Evolutionary conservation across 352 stramenopile genomes (phyloP), one percentile per base, ranked within the genome.

Genomic region (Phytophthora citricola): DNA sequence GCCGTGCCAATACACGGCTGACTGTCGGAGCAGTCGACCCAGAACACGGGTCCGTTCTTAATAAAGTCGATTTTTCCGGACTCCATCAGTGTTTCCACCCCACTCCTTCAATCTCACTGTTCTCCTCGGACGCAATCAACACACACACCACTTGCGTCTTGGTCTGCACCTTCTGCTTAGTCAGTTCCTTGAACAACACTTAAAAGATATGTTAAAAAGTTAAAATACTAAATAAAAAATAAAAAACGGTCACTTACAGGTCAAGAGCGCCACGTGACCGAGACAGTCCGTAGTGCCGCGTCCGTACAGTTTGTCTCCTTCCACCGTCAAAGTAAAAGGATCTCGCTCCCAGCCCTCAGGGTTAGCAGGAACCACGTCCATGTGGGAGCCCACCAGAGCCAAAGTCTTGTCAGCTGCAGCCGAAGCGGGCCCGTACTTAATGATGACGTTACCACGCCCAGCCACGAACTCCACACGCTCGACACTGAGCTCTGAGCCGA

Each of bases 281-380:
- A 98, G 82, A 67, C 93, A 98, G 53, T 98, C 93, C 29, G 93
- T 98, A 11, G 93, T 98, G 36, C 93, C 93, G 11, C 93, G 86
- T 32, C 92, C 93, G 65, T 90, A 98, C 15, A 98, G 82, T 67
- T 95, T 95, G 74, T 98, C 93, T 5, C 92, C 93, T 52, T 98
- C 93, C 0, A 96, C 87, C 2, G 76, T 81, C 0, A 98, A 70
- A 38, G 85, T 79, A 69, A 98, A 98, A 15, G 93, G 93, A 59
- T 98, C 87, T 48, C 85, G 67, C 8, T 92, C 75, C 93, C 93
- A 98, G 10, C 79, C 81, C 62, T 97, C 90, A 0, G 92, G 91
- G 69, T 97, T 97, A n/a, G 93, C 93, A 5, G 93, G 92, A 38
- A 98, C 93, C 22, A 98, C 93, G 64, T 98, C 93, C 79, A 98